phyloP scores from a whole-genome alignment of 768 basidiomycete species.

The Tricholoma flavovirens region DNA sequence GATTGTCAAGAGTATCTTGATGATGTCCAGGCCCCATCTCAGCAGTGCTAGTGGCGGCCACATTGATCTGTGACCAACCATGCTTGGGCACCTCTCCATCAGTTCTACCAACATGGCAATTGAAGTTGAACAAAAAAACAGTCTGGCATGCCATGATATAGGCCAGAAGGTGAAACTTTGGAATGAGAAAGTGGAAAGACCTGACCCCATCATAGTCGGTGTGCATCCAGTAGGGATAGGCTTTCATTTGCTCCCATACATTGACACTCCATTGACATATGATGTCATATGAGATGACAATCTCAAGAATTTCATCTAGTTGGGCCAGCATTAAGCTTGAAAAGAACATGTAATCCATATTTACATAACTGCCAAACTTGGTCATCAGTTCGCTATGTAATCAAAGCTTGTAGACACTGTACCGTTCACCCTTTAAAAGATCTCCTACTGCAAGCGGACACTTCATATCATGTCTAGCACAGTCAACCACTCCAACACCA shows the following conservation, averaged over 20 bases:
- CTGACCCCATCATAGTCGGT: neutral
- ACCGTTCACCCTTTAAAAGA: too few species aligned
- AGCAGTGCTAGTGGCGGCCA: too few species aligned
- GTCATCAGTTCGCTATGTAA: neutral
- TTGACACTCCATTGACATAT: neutral
- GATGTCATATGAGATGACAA: slow-evolving; percentile 4
- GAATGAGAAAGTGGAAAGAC: neutral
- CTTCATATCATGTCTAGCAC: slow-evolving; percentile 1
- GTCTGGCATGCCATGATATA: too few species aligned
- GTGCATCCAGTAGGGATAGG: too few species aligned
- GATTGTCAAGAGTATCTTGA: slow-evolving; percentile 19
- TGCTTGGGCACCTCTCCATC: too few species aligned
- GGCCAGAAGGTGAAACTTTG: too few species aligned
- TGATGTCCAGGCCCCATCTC: too few species aligned
- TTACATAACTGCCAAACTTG: neutral
- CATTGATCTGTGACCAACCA: too few species aligned
- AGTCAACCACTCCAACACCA: slow-evolving; percentile 2
- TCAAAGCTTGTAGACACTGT: neutral
- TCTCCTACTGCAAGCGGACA: neutral
- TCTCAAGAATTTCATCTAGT: neutral
- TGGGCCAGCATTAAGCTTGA: neutral
- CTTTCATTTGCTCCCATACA: neutral
- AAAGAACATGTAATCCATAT: too few species aligned
- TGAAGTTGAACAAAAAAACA: too few species aligned
- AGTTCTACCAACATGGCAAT: too few species aligned